Base-by-base conservation (phyloP, 345 rosid genomes). In the Bruguiera sexangula region DNA sequence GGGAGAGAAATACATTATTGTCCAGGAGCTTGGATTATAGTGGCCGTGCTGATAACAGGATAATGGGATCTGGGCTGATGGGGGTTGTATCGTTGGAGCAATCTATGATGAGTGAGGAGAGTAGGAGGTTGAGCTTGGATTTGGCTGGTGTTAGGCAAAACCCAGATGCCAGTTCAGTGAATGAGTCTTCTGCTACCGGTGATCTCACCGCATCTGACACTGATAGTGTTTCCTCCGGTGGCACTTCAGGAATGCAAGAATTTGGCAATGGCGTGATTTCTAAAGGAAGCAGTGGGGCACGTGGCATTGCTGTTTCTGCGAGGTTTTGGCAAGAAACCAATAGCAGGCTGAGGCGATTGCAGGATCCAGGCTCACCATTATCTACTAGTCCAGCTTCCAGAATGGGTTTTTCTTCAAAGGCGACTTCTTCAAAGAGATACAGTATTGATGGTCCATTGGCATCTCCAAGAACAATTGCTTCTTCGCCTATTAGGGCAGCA, bases 301-400 rank as follows among this genome's bases (percentile, higher is more conserved):
- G 82, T 62, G 85, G 87, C 36, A 77, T 72, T 55, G 69, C 48
- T 54, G 78, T 81, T 64, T 94, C 96, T 50, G 88, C 95, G 3
- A 89, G 85, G 81, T 94, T 94, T 79, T 94, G 98, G 97, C 98
- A 87, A 75, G 97, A 94, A 79, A 89, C 97, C 51, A 91, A 94
- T 74, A 88, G 84, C 78, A 85, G 95, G 78, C 75, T 94, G 81
- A 87, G 98, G 76, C 77, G 97, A 73, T 77, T 91, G 66, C 97
- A 89, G 76, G 98, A 91, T 81, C 95, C 93, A 0, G 86, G 93
- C 27, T 88, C 95, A 4, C 93, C 92, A 21, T 73, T 86, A 64
- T 87, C 80, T 26, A 60, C 83, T 22, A 88, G 90, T 78, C 93
- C 88, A 6, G 82, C 82, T 63, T 82, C 85, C 0, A 84, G 88